Base-by-base conservation (phyloP, 2,329 filamentous ascomycete species). In the Helotiales sp. region DNA sequence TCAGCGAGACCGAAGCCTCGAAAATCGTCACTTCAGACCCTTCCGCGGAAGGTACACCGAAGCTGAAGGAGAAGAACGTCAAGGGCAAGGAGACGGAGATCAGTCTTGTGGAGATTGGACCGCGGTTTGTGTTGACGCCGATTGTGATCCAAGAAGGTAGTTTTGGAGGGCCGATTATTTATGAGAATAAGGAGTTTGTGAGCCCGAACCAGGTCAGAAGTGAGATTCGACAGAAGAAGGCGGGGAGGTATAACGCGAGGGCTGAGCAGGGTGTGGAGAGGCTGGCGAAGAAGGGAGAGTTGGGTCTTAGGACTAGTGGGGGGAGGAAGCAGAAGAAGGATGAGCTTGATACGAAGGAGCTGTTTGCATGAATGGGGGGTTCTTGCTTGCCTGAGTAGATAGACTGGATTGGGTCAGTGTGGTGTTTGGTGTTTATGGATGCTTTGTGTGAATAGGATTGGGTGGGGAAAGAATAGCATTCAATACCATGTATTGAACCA, bases 111-210 rank as follows among this genome's bases (percentile, higher is more conserved):
- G 96, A 99, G 80, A 97, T 99, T 69, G 96, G 96, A 0, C 96
- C 96, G 0, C 87, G 96, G 54, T 95, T 97, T 73, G 93, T 97
- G 32, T 83, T 97, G 60, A 97, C 93, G 28, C 95, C 96, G 0
- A 97, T 97, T 72, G 89, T 98, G 65, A 97, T 98, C 72, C 89
- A 97, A 74, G 96, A 99, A 79, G 93, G 93, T 50, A 94, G 92
- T 69, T 98, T 99, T 74, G 95, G 95, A 63, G 96, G 96, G 0
- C 95, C 96, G 2, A 93, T 98, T 71, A 96, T 99, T 77, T 99
- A 97, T 82, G 93, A 98, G 84, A 98, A 98, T 83, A 96, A 93
- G 85, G 91, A 97, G 79, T 99, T 97, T 75, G 92, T 99, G 63
- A 96, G 91, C 73, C 96, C 96, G 10, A 99, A 99, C 86, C 93